A percentile compares a stretch with the other conserved stretches of the same genome.
Conservation (phyloP, 75 land plant genomes). For the Selaginella moellendorffii region DNA sequence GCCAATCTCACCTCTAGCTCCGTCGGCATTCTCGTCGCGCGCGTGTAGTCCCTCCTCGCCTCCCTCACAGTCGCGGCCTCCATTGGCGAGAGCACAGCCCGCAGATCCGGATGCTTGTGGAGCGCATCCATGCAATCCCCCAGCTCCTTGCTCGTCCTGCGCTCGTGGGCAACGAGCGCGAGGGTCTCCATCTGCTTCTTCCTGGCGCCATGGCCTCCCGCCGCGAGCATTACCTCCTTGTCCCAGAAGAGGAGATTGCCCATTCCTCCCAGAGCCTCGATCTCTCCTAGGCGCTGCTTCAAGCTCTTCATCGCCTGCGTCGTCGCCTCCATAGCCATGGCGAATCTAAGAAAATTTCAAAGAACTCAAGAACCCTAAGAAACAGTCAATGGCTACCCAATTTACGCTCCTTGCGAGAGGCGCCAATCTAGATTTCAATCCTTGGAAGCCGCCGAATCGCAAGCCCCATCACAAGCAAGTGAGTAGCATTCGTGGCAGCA, state of each 20-base stretch:
- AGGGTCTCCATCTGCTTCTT: background rate
- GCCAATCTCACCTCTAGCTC: constrained; percentile 1
- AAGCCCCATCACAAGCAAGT: too few relatives aligned
- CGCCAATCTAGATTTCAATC: too few relatives aligned
- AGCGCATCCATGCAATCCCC: background rate
- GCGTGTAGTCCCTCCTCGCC: constrained; percentile 1
- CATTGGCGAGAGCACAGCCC: background rate
- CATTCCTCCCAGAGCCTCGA: constrained; percentile 1
- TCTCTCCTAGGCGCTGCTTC: too few relatives aligned
- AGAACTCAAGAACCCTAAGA: too few relatives aligned
- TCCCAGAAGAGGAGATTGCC: constrained; percentile 4
- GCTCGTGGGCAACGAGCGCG: constrained; percentile 1
- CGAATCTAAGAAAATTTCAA: too few relatives aligned
- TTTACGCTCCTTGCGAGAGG: too few relatives aligned
- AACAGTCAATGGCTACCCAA: too few relatives aligned
- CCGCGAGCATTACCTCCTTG: constrained; percentile 1
- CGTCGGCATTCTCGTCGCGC: background rate
- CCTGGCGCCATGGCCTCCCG: background rate
- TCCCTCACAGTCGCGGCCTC: constrained; percentile 6
- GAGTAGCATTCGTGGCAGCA: too few relatives aligned
- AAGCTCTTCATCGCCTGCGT: background rate
- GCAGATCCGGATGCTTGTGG: background rate
- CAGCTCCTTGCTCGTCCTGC: background rate
- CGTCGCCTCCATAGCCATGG: too few relatives aligned
- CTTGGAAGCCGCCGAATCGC: too few relatives aligned